Conservation (phyloP, 1,139 yeast genomes). For the Yamadazyma atmosphaerica region DNA sequence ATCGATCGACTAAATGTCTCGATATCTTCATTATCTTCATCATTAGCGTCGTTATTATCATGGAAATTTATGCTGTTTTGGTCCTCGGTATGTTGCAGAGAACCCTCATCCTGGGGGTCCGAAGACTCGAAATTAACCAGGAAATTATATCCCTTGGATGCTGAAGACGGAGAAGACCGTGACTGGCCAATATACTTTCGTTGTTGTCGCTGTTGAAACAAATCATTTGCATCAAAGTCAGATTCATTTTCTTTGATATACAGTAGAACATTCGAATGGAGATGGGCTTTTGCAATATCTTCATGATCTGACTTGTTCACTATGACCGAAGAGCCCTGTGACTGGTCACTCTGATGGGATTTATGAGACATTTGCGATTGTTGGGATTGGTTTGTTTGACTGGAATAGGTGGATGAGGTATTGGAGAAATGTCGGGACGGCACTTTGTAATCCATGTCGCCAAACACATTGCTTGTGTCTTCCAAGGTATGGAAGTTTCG, state of each 20-base stretch:
- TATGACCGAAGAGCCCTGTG: conserved; percentile 11
- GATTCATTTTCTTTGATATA: conserved; percentile 14
- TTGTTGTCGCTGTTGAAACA: conserved; percentile 37
- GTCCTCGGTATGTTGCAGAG: not conserved
- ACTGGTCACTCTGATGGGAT: conserved; percentile 7
- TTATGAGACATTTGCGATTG: conserved; percentile 11
- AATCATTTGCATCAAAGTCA: conserved; percentile 34
- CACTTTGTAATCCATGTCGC: not conserved
- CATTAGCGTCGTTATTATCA: not conserved
- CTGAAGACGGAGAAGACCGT: not conserved
- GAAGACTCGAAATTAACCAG: conserved; percentile 1
- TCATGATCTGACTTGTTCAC: conserved; percentile 4
- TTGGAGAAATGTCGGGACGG: conserved; percentile 9
- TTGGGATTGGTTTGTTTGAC: conserved; percentile 23
- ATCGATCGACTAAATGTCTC: conserved; percentile 1
- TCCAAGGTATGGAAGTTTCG: not conserved
- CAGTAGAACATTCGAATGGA: conserved; percentile 13
- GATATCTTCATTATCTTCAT: conserved; percentile 3
- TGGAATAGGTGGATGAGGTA: conserved; percentile 25
- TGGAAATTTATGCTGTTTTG: conserved; percentile 2
- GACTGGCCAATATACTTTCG: conserved; percentile 32
- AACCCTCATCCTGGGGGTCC: not conserved
- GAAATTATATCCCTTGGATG: conserved; percentile 1
- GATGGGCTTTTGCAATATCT: not conserved
- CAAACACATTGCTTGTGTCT: too few relatives aligned